These are phyloP conservation scores for Lentinus tigrinus DNA, from an alignment of 768 basidiomycete genomes.

Conservation along the genomic window DNA sequence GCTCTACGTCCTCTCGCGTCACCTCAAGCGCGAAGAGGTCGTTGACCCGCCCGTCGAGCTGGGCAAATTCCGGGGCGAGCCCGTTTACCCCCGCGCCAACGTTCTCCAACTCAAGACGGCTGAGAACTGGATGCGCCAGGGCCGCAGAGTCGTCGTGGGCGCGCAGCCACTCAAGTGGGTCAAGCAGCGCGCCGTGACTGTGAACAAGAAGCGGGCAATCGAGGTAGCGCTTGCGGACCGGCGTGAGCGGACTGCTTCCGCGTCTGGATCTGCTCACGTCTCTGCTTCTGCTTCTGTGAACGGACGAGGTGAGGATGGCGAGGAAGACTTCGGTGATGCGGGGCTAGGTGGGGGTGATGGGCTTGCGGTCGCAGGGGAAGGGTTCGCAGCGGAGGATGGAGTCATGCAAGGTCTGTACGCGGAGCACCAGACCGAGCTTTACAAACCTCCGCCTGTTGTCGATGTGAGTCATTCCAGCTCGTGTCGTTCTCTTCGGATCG, in stretches of 20 bases:
- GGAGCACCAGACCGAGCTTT: constrained; percentile 79
- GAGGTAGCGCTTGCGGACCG: constrained; percentile 52
- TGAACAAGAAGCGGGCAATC: constrained; percentile 72
- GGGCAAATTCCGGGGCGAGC: constrained; percentile 89
- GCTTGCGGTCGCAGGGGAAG: constrained; percentile 16
- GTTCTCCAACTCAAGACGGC: constrained; percentile 87
- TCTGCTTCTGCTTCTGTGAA: neutral
- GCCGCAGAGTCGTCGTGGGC: constrained; percentile 67
- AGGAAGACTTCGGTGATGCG: constrained; percentile 7
- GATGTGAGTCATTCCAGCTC: constrained; percentile 55
- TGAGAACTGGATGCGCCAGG: constrained; percentile 94
- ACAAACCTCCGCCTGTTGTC: constrained; percentile 74
- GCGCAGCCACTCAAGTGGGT: constrained; percentile 88
- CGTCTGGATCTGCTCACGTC: neutral
- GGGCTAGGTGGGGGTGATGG: constrained; percentile 33
- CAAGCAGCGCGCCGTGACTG: constrained; percentile 80
- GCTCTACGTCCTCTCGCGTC: constrained; percentile 49
- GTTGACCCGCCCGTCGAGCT: constrained; percentile 79
- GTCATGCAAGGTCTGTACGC: constrained; percentile 88
- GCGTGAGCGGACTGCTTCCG: constrained; percentile 21
- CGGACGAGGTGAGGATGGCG: neutral
- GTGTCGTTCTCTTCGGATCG: neutral
- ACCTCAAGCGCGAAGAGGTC: constrained; percentile 79
- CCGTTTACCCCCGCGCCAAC: constrained; percentile 83
- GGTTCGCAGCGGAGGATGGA: constrained; percentile 41